Conservation (phyloP, 202 grass and related monocot genomes). For the Elaeis oleifera region DNA sequence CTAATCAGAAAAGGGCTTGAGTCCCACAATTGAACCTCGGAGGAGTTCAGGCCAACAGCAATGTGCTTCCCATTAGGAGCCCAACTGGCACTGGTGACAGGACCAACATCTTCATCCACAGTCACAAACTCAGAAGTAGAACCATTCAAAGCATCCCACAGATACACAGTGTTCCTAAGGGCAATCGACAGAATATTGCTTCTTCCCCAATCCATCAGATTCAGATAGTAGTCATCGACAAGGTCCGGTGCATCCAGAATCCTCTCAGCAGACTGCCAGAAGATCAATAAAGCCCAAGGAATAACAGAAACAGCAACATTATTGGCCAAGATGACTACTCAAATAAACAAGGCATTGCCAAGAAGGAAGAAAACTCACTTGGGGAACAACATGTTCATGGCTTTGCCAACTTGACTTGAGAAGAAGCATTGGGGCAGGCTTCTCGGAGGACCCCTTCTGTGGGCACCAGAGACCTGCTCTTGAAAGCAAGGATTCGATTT, state of each 20-base stretch:
- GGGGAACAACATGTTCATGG: constrained; percentile 64
- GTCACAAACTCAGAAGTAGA: constrained; percentile 79
- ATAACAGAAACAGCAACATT: background rate
- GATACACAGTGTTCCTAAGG: constrained; percentile 59
- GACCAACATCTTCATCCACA: constrained; percentile 61
- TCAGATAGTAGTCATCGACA: constrained; percentile 83
- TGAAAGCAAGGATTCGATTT: constrained; percentile 78
- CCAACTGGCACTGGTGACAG: constrained; percentile 81
- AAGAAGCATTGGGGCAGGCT: constrained; percentile 29
- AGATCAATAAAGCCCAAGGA: constrained; percentile 12
- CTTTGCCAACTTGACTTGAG: constrained; percentile 51
- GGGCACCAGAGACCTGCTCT: constrained; percentile 61
- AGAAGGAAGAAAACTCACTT: constrained; percentile 26
- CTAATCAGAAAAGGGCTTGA: constrained; percentile 52
- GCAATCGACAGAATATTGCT: constrained; percentile 77
- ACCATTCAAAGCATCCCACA: constrained; percentile 59
- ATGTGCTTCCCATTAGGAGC: constrained; percentile 69
- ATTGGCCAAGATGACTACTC: background rate
- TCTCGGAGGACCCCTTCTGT: constrained; percentile 19
- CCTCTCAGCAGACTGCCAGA: constrained; percentile 71
- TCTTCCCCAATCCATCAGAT: constrained; percentile 86
- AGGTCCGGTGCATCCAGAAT: constrained; percentile 75
- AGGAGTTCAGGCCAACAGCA: constrained; percentile 71
- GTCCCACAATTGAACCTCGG: constrained; percentile 83
- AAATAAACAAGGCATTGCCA: background rate